Base-by-base conservation (phyloP, 2,329 filamentous ascomycete genomes). In the Canariomyces notabilis region DNA sequence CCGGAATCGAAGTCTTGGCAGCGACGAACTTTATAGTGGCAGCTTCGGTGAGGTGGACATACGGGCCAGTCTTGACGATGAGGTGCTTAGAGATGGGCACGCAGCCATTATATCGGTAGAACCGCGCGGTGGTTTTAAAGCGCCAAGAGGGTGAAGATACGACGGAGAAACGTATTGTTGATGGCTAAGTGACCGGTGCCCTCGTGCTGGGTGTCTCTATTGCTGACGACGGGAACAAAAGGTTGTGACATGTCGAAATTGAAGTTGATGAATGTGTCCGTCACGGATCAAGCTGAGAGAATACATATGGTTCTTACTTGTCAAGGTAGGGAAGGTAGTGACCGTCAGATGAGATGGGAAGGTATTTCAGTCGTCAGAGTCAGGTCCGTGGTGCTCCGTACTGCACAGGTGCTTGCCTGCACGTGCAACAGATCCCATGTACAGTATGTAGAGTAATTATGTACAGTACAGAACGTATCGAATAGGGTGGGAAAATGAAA, bases 1-100 rank as follows among this genome's bases (percentile, higher is more conserved):
- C 67, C 4, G 72, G 71, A 18, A 76, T 36, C 16, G 47, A 46
- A 2, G 42, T 49, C 2, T 42, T 37, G 4, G 20, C 9, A 12
- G 26, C 42, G 7, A 45, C 1, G 18, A 38, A 45, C 6, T 1
- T 18, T 3, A 45, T 12, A 2, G 40, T 48, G 14, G 40, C 35
- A 15, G 45, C 46, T 14, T 48, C 46, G 16, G 35, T 48, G 6
- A 44, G 46, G 21, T 48, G 46, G 26, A 26, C 36, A n/a, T 18
- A 36, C 2, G 31, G 40, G 5, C 35, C 31, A 11, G 15, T 39
- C 20, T 44, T 48, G 40, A 44, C 21, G 14, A 44, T 23, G 20
- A 32, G 31, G 12, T 42, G 18, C 20, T 26, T 44, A 1, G 46
- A 44, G 32, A 49, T 26, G 37, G 19, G 31, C 8, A 44, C 20